Base-by-base conservation (phyloP, 2,329 filamentous ascomycete species). In the Aureobasidium sp. region DNA sequence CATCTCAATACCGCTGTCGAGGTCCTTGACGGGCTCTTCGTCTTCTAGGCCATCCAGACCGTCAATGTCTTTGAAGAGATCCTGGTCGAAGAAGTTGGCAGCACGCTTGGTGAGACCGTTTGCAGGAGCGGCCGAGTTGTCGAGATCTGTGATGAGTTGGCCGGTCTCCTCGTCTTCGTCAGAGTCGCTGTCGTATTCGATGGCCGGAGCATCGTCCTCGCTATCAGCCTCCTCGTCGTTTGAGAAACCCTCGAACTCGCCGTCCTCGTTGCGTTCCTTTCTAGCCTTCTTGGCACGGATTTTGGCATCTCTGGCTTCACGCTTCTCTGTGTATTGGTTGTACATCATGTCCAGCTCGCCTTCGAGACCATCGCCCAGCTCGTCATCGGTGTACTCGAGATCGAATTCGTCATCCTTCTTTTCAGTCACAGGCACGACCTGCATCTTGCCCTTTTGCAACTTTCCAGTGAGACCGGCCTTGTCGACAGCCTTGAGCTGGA, bases 241-340 rank as follows among this genome's bases (percentile, higher is more conserved):
- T 5, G 90, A 95, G 63, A 97, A 85, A 1, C 94, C 94, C 67
- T 95, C 89, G 87, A 92, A 99, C 71, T 96, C 92, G 15, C 90
- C 91, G 63, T 95, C 90, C 57, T 89, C 86, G 65, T 89, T 86
- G 37, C 65, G 66, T 69, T 91, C 85, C 70, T 89, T 86, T 59
- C 92, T 85, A 7, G 90, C 88, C 71, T 91, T 91, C 79, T 97
- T 99, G 3, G 93, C 91, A 44, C 90, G 86, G 70, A 89, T 89
- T 73, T 97, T 97, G 16, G 92, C 87, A 71, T 97, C 92, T 11
- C 83, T 77, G 48, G 89, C 87, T 27, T 91, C 85, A 74, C 88
- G 90, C 52, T 87, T 84, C 69, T 92, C 89, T 67, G 88, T 87
- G 73, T 92, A 99, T 65, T 88, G 81, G 29, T 91, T 86, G 74